These are phyloP conservation scores for Pseudogymnoascus sp. DNA, from an alignment of 2,329 filamentous ascomycete species.

Conservation along the genomic window DNA sequence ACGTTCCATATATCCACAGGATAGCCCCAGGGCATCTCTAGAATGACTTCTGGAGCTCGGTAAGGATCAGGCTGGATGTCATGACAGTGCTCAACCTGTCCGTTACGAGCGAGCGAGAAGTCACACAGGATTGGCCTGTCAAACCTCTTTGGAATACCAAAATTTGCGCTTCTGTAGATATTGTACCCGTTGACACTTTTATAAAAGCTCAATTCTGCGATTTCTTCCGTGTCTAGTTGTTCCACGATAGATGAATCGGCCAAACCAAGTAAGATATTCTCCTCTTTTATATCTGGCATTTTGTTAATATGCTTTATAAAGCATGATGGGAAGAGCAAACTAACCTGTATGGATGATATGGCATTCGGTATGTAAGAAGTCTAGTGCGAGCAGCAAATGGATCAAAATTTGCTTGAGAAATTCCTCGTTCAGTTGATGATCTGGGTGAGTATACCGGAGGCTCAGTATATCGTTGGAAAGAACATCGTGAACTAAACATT, in stretches of 20 bases:
- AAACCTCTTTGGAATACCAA: slow-evolving; percentile 21
- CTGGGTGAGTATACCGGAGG: slow-evolving; percentile 16
- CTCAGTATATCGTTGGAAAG: slow-evolving; percentile 20
- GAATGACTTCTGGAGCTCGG: slow-evolving; percentile 31
- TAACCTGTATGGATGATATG: slow-evolving; percentile 14
- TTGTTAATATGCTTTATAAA: slow-evolving; percentile 15
- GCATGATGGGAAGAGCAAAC: slow-evolving; percentile 14
- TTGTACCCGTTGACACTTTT: slow-evolving; percentile 19
- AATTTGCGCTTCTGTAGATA: slow-evolving; percentile 21
- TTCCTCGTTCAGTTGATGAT: slow-evolving; percentile 10
- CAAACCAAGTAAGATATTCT: slow-evolving; percentile 21
- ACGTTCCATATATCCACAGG: slow-evolving; percentile 33
- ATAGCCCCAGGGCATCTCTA: slow-evolving; percentile 31
- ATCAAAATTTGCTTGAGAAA: not conserved
- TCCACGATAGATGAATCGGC: slow-evolving; percentile 20
- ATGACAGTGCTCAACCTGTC: slow-evolving; percentile 21
- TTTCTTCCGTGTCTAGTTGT: slow-evolving; percentile 21
- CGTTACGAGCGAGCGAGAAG: slow-evolving; percentile 21
- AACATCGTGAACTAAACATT: slow-evolving; percentile 22
- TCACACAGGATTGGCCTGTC: slow-evolving; percentile 22
- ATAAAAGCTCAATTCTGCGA: slow-evolving; percentile 16
- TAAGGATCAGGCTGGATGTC: slow-evolving; percentile 16
- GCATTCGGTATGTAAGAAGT: slow-evolving; percentile 12
- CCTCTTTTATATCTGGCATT: slow-evolving; percentile 21
- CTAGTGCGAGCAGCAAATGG: slow-evolving; percentile 8